Conservation (phyloP, 2,329 filamentous ascomycete genomes). For the Teratosphaeria zuluensis region DNA sequence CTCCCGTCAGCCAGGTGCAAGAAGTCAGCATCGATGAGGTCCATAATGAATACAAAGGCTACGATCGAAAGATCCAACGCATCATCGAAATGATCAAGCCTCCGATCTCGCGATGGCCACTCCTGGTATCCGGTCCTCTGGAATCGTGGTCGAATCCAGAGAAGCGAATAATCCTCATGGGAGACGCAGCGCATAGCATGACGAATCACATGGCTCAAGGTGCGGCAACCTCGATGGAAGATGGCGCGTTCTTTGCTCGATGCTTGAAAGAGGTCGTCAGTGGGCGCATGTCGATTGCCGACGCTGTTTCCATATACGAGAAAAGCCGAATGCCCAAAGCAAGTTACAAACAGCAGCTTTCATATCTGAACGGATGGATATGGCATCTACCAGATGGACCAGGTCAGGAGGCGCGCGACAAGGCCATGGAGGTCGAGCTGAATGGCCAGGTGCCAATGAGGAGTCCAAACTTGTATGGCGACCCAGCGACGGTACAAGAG, state of each 20-base stretch:
- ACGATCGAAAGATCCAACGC: constrained; percentile 35
- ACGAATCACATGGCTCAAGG: constrained; percentile 37
- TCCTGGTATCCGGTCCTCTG: constrained; percentile 35
- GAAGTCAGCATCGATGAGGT: constrained; percentile 36
- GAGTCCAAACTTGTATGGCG: constrained; percentile 33
- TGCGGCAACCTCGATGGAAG: constrained; percentile 37
- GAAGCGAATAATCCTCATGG: constrained; percentile 37
- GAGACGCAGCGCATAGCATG: constrained; percentile 36
- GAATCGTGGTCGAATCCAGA: constrained; percentile 32
- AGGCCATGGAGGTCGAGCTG: constrained; percentile 28
- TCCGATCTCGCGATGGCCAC: constrained; percentile 32
- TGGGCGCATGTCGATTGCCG: constrained; percentile 24
- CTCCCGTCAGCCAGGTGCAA: constrained; percentile 27
- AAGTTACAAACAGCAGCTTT: constrained; percentile 34
- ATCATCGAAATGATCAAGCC: constrained; percentile 33
- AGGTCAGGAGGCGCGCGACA: constrained; percentile 27
- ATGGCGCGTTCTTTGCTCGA: constrained; percentile 32
- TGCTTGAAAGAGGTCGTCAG: constrained; percentile 29
- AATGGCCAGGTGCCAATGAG: constrained; percentile 26
- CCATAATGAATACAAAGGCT: constrained; percentile 32
- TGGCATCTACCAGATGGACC: constrained; percentile 29
- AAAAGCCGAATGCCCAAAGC: constrained; percentile 34
- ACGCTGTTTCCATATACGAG: constrained; percentile 33
- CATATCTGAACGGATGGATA: constrained; percentile 28
- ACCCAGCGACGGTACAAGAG: constrained; percentile 28